Conservation (phyloP, 352 stramenopile genomes). For the Phytophthora rubi region DNA sequence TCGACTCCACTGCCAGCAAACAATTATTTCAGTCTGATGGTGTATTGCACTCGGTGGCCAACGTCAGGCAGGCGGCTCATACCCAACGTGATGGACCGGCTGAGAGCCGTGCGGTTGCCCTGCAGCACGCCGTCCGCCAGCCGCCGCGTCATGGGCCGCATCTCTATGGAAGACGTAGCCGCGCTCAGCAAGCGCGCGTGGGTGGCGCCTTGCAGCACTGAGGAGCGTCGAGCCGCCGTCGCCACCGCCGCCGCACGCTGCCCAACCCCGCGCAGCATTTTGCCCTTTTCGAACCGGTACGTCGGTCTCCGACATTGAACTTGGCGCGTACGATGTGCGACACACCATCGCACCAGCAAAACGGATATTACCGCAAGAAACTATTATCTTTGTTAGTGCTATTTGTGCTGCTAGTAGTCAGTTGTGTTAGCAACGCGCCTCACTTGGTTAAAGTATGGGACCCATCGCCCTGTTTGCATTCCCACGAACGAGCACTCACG, state of each 20-base stretch:
- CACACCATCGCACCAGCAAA: not conserved
- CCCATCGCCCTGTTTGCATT: constrained; percentile 23
- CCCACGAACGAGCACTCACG: constrained; percentile 26
- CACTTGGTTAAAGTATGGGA: constrained; percentile 33
- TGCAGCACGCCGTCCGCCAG: constrained; percentile 62
- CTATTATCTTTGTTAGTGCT: not conserved
- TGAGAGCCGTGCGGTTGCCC: constrained; percentile 70
- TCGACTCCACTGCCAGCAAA: constrained; percentile 72
- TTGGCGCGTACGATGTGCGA: not conserved
- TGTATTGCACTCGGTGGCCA: not conserved
- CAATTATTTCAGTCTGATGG: not conserved
- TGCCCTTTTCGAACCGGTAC: constrained; percentile 10
- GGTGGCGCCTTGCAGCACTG: not conserved
- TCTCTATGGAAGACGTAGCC: constrained; percentile 3
- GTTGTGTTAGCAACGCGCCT: constrained; percentile 38
- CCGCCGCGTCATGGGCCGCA: constrained; percentile 51
- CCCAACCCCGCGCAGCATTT: constrained; percentile 29
- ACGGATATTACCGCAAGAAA: not conserved
- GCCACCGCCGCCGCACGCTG: not conserved
- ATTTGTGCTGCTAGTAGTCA: constrained; percentile 30
- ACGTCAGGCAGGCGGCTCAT: constrained; percentile 22
- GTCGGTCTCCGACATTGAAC: constrained; percentile 32
- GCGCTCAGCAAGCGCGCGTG: constrained; percentile 1
- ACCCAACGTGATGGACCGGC: constrained; percentile 80
- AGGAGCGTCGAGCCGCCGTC: not conserved